Evolutionary conservation across 176 grass and related monocot species (phyloP).

Genomic region (Poa pratensis): DNA sequence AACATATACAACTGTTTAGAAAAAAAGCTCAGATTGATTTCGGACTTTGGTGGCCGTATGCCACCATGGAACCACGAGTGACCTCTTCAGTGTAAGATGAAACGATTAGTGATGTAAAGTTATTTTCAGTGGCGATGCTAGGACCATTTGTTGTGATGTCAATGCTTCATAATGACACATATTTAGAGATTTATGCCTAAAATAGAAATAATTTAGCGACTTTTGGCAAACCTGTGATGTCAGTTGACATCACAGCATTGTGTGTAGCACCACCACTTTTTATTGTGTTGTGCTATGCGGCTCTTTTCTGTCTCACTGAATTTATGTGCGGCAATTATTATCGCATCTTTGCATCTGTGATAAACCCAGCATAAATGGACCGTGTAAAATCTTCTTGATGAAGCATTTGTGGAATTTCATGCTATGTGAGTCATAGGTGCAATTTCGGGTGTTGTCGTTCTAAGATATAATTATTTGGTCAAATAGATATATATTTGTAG

Average conservation of each 20-base stretch:
- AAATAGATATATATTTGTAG: no score
- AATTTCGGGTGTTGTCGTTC: background rate
- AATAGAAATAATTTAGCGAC: background rate
- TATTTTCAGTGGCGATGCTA: background rate
- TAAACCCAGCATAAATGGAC: background rate
- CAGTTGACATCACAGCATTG: background rate
- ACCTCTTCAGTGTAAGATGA: background rate
- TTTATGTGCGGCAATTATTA: background rate
- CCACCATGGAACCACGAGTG: background rate
- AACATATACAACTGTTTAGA: background rate
- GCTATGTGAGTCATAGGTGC: background rate
- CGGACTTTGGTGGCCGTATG: background rate
- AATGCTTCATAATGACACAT: background rate
- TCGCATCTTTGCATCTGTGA: background rate
- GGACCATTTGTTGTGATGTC: background rate
- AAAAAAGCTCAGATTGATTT: background rate
- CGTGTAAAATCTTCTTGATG: constrained; percentile 17
- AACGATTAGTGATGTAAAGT: background rate
- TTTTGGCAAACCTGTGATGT: background rate
- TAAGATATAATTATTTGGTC: background rate
- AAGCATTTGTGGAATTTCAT: constrained; percentile 24
- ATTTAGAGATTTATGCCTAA: background rate
- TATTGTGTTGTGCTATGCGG: background rate
- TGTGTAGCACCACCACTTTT: background rate
- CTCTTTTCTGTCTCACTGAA: background rate